Base-by-base conservation (phyloP, 129 eudicot species). In the Lactuca saligna region DNA sequence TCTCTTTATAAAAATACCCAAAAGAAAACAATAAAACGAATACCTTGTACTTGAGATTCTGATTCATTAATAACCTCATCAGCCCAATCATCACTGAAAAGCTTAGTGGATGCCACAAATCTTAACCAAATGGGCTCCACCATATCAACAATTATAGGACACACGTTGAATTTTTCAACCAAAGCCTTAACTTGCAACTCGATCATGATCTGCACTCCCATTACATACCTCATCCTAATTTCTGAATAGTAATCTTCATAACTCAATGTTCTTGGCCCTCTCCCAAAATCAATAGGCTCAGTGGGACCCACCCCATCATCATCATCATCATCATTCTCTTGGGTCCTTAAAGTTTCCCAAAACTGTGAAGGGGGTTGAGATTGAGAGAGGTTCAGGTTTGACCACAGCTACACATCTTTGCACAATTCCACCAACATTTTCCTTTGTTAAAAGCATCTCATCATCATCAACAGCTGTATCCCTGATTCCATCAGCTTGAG, bases 21-120 rank as follows among this genome's bases (percentile, higher is more conserved):
- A 25, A 25, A 35, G 5, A 48, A 9, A 61, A 56, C 11, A 25
- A 25, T 25, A 25, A 25, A 25, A 25, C 29, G 2, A 25, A 25
- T 69, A 85, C 95, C 95, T 85, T 85, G 80, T 6, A 68, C 72
- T 61, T 88, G 91, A 57, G 87, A 62, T 67, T 92, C 96, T 11
- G 96, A 92, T 56, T 92, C 87, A 20, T 68, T 50, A 17, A 84
- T 71, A 29, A 65, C 84, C 9, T 74, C 66, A 49, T 88, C 86
- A 25, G 94, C 98, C 98, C 98, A 91, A 2, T 75, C 82, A 51
- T 88, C 91, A 63, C 65, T 72, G 63, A 84, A 80, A 61, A 91
- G 50, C 62, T 83, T 68, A 44, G 83, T 82, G 51, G 67, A 31
- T 13, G 83, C 89, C 67, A 91, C 48, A 56, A 66, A 79, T 73